Percentiles rank a stretch among this genome's conserved stretches.
These are phyloP conservation scores for Trichoderma lentiforme DNA, from an alignment of 2,329 filamentous ascomycete species.

Conservation along the genomic window DNA sequence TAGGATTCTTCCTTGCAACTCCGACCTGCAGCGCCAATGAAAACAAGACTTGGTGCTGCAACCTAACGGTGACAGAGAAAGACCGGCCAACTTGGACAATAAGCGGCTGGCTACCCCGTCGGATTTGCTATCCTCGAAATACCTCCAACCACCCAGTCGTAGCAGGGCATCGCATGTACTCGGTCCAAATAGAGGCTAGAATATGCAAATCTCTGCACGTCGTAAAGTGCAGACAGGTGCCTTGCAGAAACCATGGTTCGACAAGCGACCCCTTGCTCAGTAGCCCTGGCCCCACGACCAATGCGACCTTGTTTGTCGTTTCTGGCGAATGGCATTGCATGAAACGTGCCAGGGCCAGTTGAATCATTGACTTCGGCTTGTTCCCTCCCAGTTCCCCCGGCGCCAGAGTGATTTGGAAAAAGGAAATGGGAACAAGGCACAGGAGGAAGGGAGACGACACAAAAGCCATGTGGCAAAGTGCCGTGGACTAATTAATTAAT, in stretches of 20 bases:
- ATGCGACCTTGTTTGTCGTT: neutral
- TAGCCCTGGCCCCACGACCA: slow-evolving; percentile 1
- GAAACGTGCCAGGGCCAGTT: neutral
- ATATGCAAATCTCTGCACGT: slow-evolving; percentile 5
- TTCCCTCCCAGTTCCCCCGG: slow-evolving; percentile 4
- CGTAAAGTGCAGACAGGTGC: slow-evolving; percentile 11
- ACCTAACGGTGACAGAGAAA: neutral
- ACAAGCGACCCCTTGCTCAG: neutral
- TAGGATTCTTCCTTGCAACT: neutral
- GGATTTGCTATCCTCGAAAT: neutral
- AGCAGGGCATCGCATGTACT: neutral
- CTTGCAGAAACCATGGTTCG: slow-evolving; percentile 12
- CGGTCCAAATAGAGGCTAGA: neutral
- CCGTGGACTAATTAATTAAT: slow-evolving; percentile 6
- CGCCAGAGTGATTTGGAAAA: neutral
- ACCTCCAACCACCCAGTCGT: neutral
- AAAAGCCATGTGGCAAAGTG: slow-evolving; percentile 14
- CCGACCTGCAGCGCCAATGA: neutral
- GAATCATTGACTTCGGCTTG: slow-evolving; percentile 5
- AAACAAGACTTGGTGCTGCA: neutral
- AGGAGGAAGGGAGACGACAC: neutral
- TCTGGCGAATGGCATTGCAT: neutral
- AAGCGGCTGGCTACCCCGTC: neutral
- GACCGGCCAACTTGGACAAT: neutral
- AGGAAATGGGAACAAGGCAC: neutral